Evolutionary conservation across 129 eudicot genomes (phyloP).

Genomic region (Tanacetum coccineum): DNA sequence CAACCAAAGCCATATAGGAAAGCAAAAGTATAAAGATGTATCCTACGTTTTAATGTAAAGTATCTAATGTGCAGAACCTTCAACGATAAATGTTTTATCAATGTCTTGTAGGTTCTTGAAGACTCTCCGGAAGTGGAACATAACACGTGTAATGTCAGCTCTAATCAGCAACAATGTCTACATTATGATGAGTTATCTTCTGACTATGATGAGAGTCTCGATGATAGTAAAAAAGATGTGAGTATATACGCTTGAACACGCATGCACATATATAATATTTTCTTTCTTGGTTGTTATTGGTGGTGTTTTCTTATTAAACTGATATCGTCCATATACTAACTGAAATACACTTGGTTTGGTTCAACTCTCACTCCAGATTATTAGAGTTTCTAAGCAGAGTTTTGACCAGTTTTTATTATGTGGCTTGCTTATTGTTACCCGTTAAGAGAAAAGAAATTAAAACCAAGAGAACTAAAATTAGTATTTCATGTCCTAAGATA

Average conservation of each 20-base stretch:
- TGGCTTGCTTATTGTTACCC: background rate
- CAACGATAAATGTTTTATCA: background rate
- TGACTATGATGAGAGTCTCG: constrained; percentile 57
- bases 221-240: constrained; percentile 42
- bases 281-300: background rate
- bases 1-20: background rate
- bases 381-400: background rate
- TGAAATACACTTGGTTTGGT: background rate
- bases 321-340: background rate
- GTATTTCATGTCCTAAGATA: background rate
- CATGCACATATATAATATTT: background rate
- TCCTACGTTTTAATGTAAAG: background rate
- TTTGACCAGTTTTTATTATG: background rate
- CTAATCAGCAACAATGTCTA: constrained; percentile 37
- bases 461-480: too few relatives aligned
- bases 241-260: constrained; percentile 15
- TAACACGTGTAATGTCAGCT: constrained; percentile 20
- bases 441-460: background rate
- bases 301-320: too few relatives aligned
- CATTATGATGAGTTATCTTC: constrained; percentile 58
- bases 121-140: constrained; percentile 5
- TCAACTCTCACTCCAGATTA: background rate
- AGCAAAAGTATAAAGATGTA: background rate
- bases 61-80: background rate
- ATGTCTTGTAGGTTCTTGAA: constrained; percentile 43